Evolutionary conservation across 148 eudicot species (phyloP), one percentile per base, ranked within the genome.

Genomic region (Agrostemma githago): DNA sequence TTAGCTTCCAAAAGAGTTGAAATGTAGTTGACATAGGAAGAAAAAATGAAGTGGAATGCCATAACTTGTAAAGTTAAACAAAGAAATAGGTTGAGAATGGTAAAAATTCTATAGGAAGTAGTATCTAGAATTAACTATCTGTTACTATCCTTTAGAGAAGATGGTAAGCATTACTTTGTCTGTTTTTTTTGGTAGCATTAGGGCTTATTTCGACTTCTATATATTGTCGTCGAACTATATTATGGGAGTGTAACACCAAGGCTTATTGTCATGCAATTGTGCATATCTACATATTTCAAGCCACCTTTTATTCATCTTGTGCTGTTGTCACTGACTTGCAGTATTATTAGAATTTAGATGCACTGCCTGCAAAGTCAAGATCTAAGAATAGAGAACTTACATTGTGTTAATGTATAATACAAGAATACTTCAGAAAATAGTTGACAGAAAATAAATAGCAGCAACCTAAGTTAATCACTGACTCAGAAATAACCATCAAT

Each of bases 391-490:
- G 34, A 26, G 34, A 26, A 26, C 34, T 26, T 26, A 14, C 72
- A 42, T 21, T 39, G 15, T 66, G 51, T 58, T 46, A 41, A 51
- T 48, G 34, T 26, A 26, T 26, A 26, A 26, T 26, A 71, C 54
- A 39, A 53, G 41, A 37, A 26, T 12, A 34, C 10, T 21, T 6
- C 34, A 26, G 34, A 9, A 26, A 34, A 46, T 62, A 62, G n/a
- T 59, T n/a, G 17, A 56, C 17, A 40, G 44, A 7, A 59, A 44
- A 21, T 2, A 62, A 15, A 61, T 39, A 16, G 70, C 54, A 16
- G 70, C 54, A 70, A 64, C 63, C 74, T 53, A 21, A 67, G 72
- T 57, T 41, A 68, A 21, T 64, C 71, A 72, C 26, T 14, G 48
- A 56, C 26, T 48, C 34, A 14, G 41, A 71, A 72, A 57, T 34